Evolutionary conservation across 148 eudicot species (phyloP), one percentile per base, ranked within the genome.

Genomic region (Vaccinium corymbosum): DNA sequence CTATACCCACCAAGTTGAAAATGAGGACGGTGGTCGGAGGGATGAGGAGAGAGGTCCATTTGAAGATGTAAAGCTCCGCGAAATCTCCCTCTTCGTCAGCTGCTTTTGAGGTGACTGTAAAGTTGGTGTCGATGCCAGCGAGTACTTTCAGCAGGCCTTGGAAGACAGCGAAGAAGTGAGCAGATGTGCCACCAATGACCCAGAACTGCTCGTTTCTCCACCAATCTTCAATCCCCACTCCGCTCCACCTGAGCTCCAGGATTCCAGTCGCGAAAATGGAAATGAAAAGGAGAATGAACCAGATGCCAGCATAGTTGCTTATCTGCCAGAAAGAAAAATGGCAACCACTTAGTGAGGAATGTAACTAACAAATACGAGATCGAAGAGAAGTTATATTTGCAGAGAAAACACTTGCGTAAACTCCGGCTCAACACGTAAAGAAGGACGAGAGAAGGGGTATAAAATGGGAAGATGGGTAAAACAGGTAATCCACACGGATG

Each of bases 181-280:
- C 98, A 0, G 98, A 94, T 16, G 98, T 94, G 19, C 98, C 98
- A 72, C 95, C 98, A 51, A 93, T 94, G 88, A 94, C 98, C 98
- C 98, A 94, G 71, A 94, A 94, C 89, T 94, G 98, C 51, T 94
- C 98, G 80, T 94, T 94, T 87, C 98, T 93, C 98, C 98, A 94
- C 98, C 95, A 94, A 83, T 90, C 98, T 27, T 94, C 95, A 4
- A 94, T 91, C 49, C 92, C 87, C 12, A 94, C 98, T 73, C 95
- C 95, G 64, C 95, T 89, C 97, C 97, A 94, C 76, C 95, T 79
- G 22, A 94, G 91, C 82, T 93, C 98, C 32, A 94, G 87, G 59
- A 94, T 88, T 78, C 95, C 95, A 9, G 98, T 94, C 11, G 91
- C 86, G 14, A 92, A 89, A 83, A 94, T 94, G 82, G 98, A 94